Evolutionary conservation across 352 stramenopile genomes (phyloP).

Genomic region (Globisporangium iwayamae): DNA sequence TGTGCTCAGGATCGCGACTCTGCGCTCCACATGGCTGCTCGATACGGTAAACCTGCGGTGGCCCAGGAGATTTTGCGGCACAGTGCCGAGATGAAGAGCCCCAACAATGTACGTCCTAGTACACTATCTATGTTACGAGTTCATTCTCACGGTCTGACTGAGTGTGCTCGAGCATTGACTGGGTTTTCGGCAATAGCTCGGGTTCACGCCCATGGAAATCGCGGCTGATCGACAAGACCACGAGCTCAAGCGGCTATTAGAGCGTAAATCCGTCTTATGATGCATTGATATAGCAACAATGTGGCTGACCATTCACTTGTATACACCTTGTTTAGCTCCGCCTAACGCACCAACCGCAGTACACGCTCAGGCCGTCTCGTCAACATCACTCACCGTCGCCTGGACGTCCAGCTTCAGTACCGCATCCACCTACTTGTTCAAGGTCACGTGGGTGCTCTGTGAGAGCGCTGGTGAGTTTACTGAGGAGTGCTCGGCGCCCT

Average conservation of each 20-base stretch:
- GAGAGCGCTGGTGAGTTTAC: constrained; percentile 19
- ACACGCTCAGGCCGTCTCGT: constrained; percentile 13
- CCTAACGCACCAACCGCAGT: constrained; percentile 27
- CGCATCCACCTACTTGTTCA: constrained; percentile 30
- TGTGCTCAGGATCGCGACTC: constrained; percentile 28
- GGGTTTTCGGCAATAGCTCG: constrained; percentile 20
- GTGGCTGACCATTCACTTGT: neutral
- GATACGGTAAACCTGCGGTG: constrained; percentile 32
- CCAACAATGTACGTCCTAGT: constrained; percentile 24
- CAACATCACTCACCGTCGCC: constrained; percentile 28
- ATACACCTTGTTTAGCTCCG: constrained; percentile 18
- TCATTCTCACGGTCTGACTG: neutral
- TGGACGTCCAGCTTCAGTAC: constrained; percentile 21
- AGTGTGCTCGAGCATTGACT: neutral
- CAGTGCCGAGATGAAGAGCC: constrained; percentile 25
- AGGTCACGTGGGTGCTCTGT: constrained; percentile 33
- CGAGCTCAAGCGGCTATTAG: constrained; percentile 34
- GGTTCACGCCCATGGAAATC: constrained; percentile 41
- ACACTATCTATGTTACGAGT: neutral
- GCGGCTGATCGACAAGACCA: constrained; percentile 34
- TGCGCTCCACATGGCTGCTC: constrained; percentile 41
- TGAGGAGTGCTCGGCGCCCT: constrained; percentile 20
- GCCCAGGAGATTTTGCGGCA: constrained; percentile 38
- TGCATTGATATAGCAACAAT: neutral
- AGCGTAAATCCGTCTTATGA: constrained; percentile 24